phyloP scores from a whole-genome alignment of 495 filamentous ascomycete genomes.

The Hypomontagnella monticulosa region DNA sequence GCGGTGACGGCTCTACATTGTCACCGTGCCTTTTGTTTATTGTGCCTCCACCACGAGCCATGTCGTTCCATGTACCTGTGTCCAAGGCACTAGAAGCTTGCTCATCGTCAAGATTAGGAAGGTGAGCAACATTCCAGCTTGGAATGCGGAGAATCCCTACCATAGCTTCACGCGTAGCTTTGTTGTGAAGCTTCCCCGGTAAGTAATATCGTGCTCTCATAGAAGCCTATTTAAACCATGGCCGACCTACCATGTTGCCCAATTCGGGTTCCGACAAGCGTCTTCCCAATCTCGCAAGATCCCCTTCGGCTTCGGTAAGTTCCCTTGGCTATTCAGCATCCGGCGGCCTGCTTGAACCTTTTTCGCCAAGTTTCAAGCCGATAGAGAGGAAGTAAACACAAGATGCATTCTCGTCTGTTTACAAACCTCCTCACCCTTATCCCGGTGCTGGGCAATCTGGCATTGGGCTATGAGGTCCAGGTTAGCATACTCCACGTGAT shows the following conservation, averaged over 20 bases:
- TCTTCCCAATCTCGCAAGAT: slow-evolving; percentile 15
- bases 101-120: slow-evolving; percentile 38
- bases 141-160: slow-evolving; percentile 41
- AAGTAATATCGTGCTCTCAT: slow-evolving; percentile 14
- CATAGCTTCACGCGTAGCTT: slow-evolving; percentile 35
- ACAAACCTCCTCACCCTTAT: slow-evolving; percentile 25
- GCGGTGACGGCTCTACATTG: slow-evolving; percentile 36
- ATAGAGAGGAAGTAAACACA: slow-evolving; percentile 26
- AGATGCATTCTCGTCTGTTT: slow-evolving; percentile 27
- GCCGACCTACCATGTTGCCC: slow-evolving; percentile 6
- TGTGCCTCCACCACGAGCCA: slow-evolving; percentile 2
- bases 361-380: slow-evolving; percentile 7
- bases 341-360: slow-evolving; percentile 13
- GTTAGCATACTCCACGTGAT: slow-evolving; percentile 21
- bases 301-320: slow-evolving; percentile 14
- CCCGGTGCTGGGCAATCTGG: slow-evolving; percentile 37
- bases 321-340: slow-evolving; percentile 7
- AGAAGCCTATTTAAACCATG: slow-evolving; percentile 33
- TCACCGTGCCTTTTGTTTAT: slow-evolving; percentile 25
- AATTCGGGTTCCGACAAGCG: slow-evolving; percentile 12
- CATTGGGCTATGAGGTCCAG: slow-evolving; percentile 43
- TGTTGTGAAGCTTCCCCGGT: slow-evolving; percentile 22
- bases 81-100: slow-evolving; percentile 21
- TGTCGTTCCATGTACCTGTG: slow-evolving; percentile 13
- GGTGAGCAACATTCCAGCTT: slow-evolving; percentile 42